Conservation (phyloP, 1,139 yeast species). For the Hemisphaericaspora xylanilytica region DNA sequence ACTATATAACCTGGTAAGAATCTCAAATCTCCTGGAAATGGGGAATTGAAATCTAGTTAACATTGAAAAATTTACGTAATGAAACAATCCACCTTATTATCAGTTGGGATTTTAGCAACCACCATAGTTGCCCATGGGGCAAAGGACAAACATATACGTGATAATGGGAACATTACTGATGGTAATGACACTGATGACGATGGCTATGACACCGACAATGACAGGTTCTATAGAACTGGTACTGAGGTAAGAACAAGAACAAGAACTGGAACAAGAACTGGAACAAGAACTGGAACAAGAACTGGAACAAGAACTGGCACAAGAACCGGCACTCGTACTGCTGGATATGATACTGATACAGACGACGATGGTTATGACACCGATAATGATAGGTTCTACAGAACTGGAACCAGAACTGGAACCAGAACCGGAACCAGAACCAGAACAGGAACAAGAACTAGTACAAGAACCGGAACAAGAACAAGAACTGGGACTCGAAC, state of each 20-base stretch:
- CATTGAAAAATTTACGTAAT: neutral
- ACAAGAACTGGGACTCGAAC: neutral
- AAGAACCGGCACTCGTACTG: neutral
- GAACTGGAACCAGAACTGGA: neutral
- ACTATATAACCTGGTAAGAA: too few relatives aligned
- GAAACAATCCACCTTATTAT: conserved; percentile 6
- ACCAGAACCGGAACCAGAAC: neutral
- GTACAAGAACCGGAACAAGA: neutral
- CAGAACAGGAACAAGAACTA: neutral
- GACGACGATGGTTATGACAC: too few relatives aligned
- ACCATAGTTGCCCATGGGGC: neutral
- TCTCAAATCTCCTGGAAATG: too few relatives aligned
- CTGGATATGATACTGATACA: too few relatives aligned
- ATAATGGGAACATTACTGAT: neutral
- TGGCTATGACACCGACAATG: conserved; percentile 1
- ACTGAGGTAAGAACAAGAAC: neutral
- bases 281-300: too few relatives aligned
- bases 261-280: neutral
- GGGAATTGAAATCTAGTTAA: too few relatives aligned
- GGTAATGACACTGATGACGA: conserved; percentile 5
- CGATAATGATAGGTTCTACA: too few relatives aligned
- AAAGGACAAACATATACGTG: neutral
- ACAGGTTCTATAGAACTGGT: neutral
- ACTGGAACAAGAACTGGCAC: neutral
- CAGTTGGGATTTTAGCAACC: conserved; percentile 4